Conservation (phyloP, 2,329 filamentous ascomycete species). For the Neobulgaria alba region DNA sequence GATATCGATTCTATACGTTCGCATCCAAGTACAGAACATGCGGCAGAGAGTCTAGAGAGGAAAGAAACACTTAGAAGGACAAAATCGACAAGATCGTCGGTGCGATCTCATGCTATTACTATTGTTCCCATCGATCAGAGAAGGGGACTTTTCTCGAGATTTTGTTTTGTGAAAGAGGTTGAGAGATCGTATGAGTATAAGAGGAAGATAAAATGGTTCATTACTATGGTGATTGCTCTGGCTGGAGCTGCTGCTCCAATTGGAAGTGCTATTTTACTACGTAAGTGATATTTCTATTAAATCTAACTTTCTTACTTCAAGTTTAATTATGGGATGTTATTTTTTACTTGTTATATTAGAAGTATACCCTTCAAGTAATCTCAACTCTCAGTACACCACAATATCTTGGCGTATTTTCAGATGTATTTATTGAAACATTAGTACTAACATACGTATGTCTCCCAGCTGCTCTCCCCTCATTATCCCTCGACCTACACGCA, state of each 20-base stretch:
- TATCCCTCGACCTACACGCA: conserved; percentile 53
- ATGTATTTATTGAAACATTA: too few species aligned
- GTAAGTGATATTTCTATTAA: conserved; percentile 38
- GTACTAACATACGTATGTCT: not conserved
- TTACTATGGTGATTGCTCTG: conserved; percentile 69
- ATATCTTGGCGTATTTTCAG: too few species aligned
- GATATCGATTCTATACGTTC: conserved; percentile 12
- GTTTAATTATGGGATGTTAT: too few species aligned
- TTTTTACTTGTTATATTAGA: too few species aligned
- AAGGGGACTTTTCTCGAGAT: conserved; percentile 62
- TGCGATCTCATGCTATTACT: conserved; percentile 30
- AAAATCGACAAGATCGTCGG: conserved; percentile 32
- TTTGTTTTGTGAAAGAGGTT: conserved; percentile 71
- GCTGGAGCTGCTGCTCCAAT: conserved; percentile 73
- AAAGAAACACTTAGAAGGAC: conserved; percentile 5
- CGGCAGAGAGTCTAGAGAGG: conserved; percentile 2
- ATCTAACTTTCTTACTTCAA: too few species aligned
- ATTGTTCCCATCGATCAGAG: conserved; percentile 43
- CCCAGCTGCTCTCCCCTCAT: conserved; percentile 57
- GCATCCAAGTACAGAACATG: conserved; percentile 12
- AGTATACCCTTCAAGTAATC: conserved; percentile 6
- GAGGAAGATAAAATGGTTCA: conserved; percentile 70
- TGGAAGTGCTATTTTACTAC: conserved; percentile 77
- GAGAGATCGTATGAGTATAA: conserved; percentile 67
- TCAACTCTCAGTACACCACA: too few species aligned